Conservation (phyloP, 2,329 filamentous ascomycete species). For the Claviceps africana region DNA sequence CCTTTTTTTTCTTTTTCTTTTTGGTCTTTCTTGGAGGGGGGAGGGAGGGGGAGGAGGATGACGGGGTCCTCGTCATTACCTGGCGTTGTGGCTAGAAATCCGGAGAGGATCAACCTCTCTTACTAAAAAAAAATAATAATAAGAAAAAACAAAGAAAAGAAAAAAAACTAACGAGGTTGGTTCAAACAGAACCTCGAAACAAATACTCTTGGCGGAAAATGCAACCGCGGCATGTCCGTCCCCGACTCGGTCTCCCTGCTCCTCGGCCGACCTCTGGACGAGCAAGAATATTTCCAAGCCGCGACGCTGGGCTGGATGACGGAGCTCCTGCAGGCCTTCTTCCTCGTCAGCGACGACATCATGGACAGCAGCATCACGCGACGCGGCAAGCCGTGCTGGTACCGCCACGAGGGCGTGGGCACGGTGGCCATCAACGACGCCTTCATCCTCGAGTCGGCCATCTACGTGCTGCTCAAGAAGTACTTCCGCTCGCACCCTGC, state of each 20-base stretch:
- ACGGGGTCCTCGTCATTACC: not conserved
- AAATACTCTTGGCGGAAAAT: constrained; percentile 91
- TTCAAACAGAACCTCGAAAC: constrained; percentile 56
- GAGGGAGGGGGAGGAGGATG: not conserved
- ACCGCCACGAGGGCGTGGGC: constrained; percentile 74
- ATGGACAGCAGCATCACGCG: constrained; percentile 96
- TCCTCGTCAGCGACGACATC: constrained; percentile 96
- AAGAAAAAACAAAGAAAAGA: not conserved
- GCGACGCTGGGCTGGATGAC: constrained; percentile 93
- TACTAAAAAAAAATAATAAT: not conserved
- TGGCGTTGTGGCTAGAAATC: not conserved
- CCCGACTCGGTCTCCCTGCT: constrained; percentile 80
- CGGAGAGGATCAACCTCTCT: no score
- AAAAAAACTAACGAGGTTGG: not conserved
- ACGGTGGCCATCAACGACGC: constrained; percentile 98
- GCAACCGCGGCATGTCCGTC: constrained; percentile 96
- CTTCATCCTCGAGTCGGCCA: constrained; percentile 83
- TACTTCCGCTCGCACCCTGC: constrained; percentile 76
- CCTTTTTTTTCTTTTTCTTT: not conserved
- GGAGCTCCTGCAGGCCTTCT: constrained; percentile 95
- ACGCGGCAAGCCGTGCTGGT: constrained; percentile 92
- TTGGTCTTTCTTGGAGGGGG: not conserved
- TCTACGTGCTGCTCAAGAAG: constrained; percentile 87
- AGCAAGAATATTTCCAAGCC: constrained; percentile 77
- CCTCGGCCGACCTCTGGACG: constrained; percentile 52